Base-by-base conservation (phyloP, 768 basidiomycete species). In the Amanita rubescens region DNA sequence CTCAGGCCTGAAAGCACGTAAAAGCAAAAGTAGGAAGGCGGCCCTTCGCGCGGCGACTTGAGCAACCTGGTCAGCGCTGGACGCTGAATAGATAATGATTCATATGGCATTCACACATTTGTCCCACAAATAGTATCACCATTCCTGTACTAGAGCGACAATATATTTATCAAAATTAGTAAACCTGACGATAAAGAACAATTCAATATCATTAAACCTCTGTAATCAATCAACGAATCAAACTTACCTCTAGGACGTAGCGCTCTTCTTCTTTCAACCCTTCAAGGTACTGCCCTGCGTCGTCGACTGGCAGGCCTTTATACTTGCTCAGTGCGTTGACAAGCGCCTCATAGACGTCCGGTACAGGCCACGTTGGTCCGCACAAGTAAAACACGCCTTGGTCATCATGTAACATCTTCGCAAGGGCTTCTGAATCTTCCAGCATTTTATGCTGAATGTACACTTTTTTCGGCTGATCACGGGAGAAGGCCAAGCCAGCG, bases 361-460 rank as follows among this genome's bases (percentile, higher is more conserved):
- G 94, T 19, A 98, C 95, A n/a, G 96, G 96, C 95, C 94, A 96
- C 24, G 95, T 98, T 34, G 95, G 96, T 24, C 95, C 95, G 67
- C 96, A 97, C 42, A 99, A 76, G 69, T 97, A 98, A 73, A 99
- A 99, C 44, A 84, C 89, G 30, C 91, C 93, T 38, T 78, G 62
- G 57, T 84, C 78, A 53, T 83, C 75, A 60, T 84, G 74, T 52
- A 98, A 70, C 81, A 90, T 84, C 57, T 78, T 70, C 42, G 84
- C 85, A 22, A 99, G 78, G 27, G 75, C 73, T 60, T 81, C 78
- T 15, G 87, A 87, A 67, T 99, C 93, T 64, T 95, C 85, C 37
- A 82, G 74, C 94, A 98, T 98, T 78, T 90, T 94, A 76, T 98
- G 90, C 68, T 99, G 96, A 63, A 99, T 99, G 70, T 99, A 99